Conservation (phyloP, 2,329 filamentous ascomycete species). For the Microascus cirrosus region DNA sequence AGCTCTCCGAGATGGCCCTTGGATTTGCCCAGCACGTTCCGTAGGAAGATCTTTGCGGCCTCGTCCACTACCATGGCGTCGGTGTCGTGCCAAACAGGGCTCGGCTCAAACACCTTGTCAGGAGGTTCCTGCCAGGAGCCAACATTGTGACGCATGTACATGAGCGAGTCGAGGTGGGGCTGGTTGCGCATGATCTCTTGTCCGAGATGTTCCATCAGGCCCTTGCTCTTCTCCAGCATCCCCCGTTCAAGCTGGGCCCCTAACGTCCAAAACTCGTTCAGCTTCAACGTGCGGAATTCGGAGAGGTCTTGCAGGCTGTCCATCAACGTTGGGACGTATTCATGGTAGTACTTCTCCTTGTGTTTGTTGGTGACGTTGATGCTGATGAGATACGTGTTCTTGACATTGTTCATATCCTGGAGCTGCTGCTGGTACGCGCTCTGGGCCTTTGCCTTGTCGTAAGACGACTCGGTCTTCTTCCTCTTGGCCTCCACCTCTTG, state of each 20-base stretch:
- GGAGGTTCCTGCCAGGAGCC: conserved; percentile 70
- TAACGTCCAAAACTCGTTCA: conserved; percentile 78
- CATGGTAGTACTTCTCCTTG: conserved; percentile 94
- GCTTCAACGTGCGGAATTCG: conserved; percentile 72
- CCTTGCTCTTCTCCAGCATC: conserved; percentile 64
- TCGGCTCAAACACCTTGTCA: conserved; percentile 83
- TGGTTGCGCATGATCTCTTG: conserved; percentile 80
- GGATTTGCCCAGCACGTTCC: conserved; percentile 84
- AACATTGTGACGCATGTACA: conserved; percentile 93
- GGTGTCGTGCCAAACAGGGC: conserved; percentile 95
- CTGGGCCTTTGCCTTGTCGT: conserved; percentile 88
- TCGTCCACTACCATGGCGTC: conserved; percentile 79
- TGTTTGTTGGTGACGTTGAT: conserved; percentile 97
- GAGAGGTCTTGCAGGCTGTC: conserved; percentile 90
- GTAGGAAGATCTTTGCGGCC: conserved; percentile 75
- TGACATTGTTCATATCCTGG: conserved; percentile 91
- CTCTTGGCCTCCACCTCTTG: conserved; percentile 90
- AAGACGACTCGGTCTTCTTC: conserved; percentile 91
- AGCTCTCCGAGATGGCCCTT: conserved; percentile 75
- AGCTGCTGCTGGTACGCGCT: conserved; percentile 86
- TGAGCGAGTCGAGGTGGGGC: conserved; percentile 86
- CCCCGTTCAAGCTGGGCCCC: conserved; percentile 70
- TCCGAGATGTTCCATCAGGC: conserved; percentile 60
- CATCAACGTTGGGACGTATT: conserved; percentile 88
- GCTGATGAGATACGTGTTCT: conserved; percentile 93